Percentiles rank a stretch among this genome's conserved stretches.
These are phyloP conservation scores for Kuraishia cidri DNA, from an alignment of 805 yeast genomes.

Conservation along the genomic window DNA sequence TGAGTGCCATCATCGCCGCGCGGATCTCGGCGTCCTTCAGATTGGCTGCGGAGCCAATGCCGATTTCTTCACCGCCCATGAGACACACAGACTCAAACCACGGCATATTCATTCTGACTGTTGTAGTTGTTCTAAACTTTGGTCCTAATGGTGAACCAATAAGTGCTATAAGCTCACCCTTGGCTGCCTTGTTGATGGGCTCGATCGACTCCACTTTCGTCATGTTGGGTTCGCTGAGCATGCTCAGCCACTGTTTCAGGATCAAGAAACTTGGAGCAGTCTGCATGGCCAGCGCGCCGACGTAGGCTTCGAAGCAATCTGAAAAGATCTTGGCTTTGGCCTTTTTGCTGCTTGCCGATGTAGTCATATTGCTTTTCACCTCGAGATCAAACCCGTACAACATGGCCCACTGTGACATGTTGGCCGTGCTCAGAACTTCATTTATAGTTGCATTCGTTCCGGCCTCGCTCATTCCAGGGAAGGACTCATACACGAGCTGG, in stretches of 20 bases:
- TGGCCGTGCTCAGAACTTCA: conserved; percentile 61
- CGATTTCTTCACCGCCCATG: conserved; percentile 2
- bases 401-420: conserved; percentile 60
- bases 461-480: conserved; percentile 76
- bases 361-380: conserved; percentile 40
- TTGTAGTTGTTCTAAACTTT: no score
- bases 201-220: no score
- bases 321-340: conserved; percentile 71
- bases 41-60: conserved; percentile 1
- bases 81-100: conserved; percentile 53
- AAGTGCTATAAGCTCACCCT: no score
- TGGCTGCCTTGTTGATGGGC: no score
- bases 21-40: conserved; percentile 3
- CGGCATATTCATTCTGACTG: no score
- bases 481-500: conserved; percentile 50
- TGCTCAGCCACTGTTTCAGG: no score
- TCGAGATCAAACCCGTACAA: conserved; percentile 59
- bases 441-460: conserved; percentile 65
- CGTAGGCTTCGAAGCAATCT: conserved; percentile 89
- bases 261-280: no score
- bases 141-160: no score
- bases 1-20: conserved; percentile 23
- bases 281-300: conserved; percentile 75
- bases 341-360: conserved; percentile 29
- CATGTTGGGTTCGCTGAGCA: no score